Conservation (phyloP, 768 basidiomycete genomes). For the Kwoniella mangroviensis region DNA sequence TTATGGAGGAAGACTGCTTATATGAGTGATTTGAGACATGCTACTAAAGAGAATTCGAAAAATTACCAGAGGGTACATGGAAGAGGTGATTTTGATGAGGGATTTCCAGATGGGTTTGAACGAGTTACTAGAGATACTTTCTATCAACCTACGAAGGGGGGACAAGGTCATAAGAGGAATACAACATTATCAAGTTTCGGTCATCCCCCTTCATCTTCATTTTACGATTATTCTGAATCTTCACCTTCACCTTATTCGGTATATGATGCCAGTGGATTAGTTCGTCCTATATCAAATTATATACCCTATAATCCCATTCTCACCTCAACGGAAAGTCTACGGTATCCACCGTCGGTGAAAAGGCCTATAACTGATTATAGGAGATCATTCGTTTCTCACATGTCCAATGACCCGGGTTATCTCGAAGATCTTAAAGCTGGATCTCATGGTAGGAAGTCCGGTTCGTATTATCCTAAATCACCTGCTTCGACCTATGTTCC, state of each 20-base stretch:
- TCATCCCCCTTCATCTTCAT: neutral
- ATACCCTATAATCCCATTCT: neutral
- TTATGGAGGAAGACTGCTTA: slow-evolving; percentile 21
- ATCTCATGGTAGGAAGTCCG: neutral
- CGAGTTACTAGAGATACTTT: neutral
- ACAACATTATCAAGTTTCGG: neutral
- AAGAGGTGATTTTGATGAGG: neutral
- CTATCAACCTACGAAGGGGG: too few species aligned
- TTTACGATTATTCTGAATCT: neutral
- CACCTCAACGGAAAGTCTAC: neutral
- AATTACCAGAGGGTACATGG: neutral
- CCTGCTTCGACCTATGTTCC: slow-evolving; percentile 1
- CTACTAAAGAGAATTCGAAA: neutral
- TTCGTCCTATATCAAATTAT: slow-evolving; percentile 1
- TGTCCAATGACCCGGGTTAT: neutral
- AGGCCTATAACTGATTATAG: neutral
- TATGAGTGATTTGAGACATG: slow-evolving; percentile 13
- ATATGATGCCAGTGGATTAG: neutral
- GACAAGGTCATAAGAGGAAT: neutral
- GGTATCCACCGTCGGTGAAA: neutral
- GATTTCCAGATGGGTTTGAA: slow-evolving; percentile 1
- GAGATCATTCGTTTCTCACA: slow-evolving; percentile 3
- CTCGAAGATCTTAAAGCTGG: slow-evolving; percentile 1
- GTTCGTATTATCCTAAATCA: slow-evolving; percentile 3
- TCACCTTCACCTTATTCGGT: neutral